Evolutionary conservation across 2,329 filamentous ascomycete genomes (phyloP).

Genomic region (Samsoniella hepiali): DNA sequence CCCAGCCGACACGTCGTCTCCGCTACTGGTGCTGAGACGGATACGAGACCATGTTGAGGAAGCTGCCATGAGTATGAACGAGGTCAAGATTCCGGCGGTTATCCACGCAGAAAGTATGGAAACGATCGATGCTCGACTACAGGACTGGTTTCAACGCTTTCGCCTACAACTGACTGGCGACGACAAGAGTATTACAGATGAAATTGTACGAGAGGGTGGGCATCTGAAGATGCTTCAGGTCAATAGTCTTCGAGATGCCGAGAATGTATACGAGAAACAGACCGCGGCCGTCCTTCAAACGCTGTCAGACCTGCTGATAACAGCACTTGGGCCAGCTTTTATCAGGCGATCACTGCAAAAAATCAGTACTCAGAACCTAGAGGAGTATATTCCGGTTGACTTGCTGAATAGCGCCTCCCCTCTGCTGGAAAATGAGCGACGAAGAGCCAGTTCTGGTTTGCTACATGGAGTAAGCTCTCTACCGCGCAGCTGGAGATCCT

Average conservation of each 20-base stretch:
- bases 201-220: not conserved
- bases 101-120: not conserved
- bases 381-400: not conserved
- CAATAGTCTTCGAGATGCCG: not conserved
- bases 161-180: not conserved
- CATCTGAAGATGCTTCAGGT: not conserved
- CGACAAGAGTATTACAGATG: not conserved
- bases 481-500: not conserved
- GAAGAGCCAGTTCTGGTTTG: not conserved
- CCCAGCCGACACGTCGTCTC: not conserved
- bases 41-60: not conserved
- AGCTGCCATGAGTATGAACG: not conserved
- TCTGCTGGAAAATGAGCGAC: not conserved
- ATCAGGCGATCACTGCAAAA: not conserved
- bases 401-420: not conserved
- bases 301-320: not conserved
- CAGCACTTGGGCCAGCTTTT: not conserved
- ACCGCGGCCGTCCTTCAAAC: not conserved
- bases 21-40: not conserved
- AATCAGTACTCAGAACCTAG: not conserved
- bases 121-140: not conserved
- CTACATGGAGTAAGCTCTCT: not conserved
- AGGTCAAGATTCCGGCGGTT: not conserved
- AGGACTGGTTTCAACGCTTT: not conserved
- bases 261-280: not conserved